A percentile compares a stretch with the other conserved stretches of the same genome.
These are phyloP conservation scores for Aeschynomene evenia DNA, from an alignment of 306 rosid species.

Conservation along the genomic window DNA sequence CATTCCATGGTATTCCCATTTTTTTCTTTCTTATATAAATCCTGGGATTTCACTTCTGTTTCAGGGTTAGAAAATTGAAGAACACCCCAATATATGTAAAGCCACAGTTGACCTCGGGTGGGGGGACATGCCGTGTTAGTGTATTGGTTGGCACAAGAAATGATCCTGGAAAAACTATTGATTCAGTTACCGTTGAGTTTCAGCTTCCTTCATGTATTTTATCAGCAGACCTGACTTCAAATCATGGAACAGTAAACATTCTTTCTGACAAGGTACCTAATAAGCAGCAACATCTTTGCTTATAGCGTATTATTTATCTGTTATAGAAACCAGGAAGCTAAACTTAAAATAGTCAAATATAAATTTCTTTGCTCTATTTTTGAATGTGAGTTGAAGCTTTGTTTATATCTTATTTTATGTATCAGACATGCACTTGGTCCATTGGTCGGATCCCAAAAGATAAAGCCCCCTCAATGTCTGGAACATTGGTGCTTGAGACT, in stretches of 20 bases:
- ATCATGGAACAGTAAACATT: constrained; percentile 82
- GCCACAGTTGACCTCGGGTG: constrained; percentile 84
- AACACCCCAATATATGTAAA: constrained; percentile 84
- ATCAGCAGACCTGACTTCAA: constrained; percentile 78
- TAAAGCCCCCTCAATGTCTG: constrained; percentile 87
- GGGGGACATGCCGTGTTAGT: constrained; percentile 71
- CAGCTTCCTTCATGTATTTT: constrained; percentile 73
- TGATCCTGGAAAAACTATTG: constrained; percentile 86
- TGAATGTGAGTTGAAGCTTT: constrained; percentile 3
- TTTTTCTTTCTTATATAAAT: background rate
- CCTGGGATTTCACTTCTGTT: constrained; percentile 22
- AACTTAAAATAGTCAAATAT: background rate
- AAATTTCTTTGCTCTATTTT: constrained; percentile 15
- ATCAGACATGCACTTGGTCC: constrained; percentile 85
- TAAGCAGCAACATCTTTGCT: background rate
- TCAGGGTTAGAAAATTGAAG: constrained; percentile 87
- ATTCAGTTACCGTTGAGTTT: constrained; percentile 68
- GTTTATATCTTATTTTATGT: constrained; percentile 12
- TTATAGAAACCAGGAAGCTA: background rate
- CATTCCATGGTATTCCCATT: background rate
- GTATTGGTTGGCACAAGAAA: constrained; percentile 80
- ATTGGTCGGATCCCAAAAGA: constrained; percentile 89
- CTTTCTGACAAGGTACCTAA: constrained; percentile 71
- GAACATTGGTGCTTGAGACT: constrained; percentile 72
- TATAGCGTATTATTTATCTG: background rate